Evolutionary conservation across 208 protist species (phyloP).

Genomic region (Crithidia thermophila): DNA sequence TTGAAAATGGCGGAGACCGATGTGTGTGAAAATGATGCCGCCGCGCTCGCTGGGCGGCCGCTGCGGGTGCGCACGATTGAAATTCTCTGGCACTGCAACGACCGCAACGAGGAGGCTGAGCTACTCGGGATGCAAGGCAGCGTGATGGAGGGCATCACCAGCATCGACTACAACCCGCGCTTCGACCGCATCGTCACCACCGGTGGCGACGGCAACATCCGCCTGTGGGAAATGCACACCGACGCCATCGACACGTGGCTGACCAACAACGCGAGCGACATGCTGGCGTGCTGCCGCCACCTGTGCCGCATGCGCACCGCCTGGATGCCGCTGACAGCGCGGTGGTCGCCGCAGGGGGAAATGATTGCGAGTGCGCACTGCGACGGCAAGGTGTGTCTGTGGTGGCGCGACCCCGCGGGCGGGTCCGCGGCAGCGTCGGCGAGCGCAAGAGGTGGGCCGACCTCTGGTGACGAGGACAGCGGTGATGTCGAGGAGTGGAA

Average conservation of each 20-base stretch:
- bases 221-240: slow-evolving; percentile 63
- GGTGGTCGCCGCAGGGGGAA: slow-evolving; percentile 82
- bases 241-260: slow-evolving; percentile 64
- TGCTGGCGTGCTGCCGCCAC: slow-evolving; percentile 73
- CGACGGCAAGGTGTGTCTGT: slow-evolving; percentile 84
- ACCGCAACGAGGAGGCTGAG: slow-evolving; percentile 78
- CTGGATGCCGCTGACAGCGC: slow-evolving; percentile 85
- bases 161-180: slow-evolving; percentile 66
- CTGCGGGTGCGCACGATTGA: slow-evolving; percentile 85
- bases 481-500: slow-evolving; percentile 74
- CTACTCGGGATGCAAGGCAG: slow-evolving; percentile 70
- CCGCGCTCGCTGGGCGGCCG: slow-evolving; percentile 1
- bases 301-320: slow-evolving; percentile 57
- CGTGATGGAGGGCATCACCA: slow-evolving; percentile 79
- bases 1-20: neutral
- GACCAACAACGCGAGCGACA: slow-evolving; percentile 48
- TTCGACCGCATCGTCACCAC: slow-evolving; percentile 75
- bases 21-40: neutral
- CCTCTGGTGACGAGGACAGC: slow-evolving; percentile 4
- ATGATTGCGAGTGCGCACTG: slow-evolving; percentile 86
- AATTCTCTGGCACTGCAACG: slow-evolving; percentile 84
- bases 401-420: slow-evolving; percentile 63
- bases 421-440: slow-evolving; percentile 9
- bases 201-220: slow-evolving; percentile 79
- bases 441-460: neutral